Percentiles rank a stretch among this genome's conserved stretches.
Evolutionary conservation across 306 rosid species (phyloP).

Genomic region (Lagenaria siceraria): DNA sequence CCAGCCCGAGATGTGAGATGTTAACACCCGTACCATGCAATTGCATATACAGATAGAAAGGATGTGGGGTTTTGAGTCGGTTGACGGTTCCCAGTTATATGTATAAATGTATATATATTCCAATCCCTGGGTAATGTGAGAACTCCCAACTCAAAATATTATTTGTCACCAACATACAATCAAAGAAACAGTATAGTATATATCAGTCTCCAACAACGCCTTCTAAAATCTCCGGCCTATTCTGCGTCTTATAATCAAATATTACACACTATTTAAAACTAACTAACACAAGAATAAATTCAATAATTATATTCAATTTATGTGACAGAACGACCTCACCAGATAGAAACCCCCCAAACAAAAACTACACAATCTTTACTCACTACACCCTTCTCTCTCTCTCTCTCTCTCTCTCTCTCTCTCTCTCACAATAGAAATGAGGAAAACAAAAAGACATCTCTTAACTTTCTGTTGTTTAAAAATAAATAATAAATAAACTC

Average conservation of each 20-base stretch:
- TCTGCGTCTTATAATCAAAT: neutral
- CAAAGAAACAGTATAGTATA: neutral
- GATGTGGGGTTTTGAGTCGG: too few relatives aligned
- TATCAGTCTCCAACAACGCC: neutral
- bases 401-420: neutral
- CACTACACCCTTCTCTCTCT: neutral
- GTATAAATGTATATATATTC: too few relatives aligned
- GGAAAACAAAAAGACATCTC: neutral
- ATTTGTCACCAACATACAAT: neutral
- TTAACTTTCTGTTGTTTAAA: constrained; percentile 6
- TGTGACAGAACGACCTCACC: constrained; percentile 40
- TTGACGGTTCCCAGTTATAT: too few relatives aligned
- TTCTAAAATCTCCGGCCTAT: neutral
- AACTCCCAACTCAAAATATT: neutral
- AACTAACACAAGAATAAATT: constrained; percentile 85
- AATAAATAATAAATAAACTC: constrained; percentile 10
- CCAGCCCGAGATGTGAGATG: too few relatives aligned
- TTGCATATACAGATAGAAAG: too few relatives aligned
- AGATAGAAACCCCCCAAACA: constrained; percentile 4
- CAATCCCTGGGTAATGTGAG: too few relatives aligned
- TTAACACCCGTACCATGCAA: too few relatives aligned
- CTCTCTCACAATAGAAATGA: neutral
- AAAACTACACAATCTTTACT: neutral
- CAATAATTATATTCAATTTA: constrained; percentile 64
- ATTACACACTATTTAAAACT: constrained; percentile 42